Conservation (phyloP, 2,329 filamentous ascomycete genomes). For the Colletotrichum acutatum region DNA sequence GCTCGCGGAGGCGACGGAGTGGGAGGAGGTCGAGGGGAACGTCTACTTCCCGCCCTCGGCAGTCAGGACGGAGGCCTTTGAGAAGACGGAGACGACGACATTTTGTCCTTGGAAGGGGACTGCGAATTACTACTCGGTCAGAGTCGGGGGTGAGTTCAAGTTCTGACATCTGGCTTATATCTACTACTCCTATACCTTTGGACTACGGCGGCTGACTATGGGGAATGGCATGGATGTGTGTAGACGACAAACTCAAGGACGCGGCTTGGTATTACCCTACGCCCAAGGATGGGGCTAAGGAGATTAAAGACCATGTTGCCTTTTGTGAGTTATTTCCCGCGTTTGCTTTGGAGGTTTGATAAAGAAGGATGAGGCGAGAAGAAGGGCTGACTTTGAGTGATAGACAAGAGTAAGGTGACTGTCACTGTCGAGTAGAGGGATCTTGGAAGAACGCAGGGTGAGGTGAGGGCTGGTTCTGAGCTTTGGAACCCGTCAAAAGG, state of each 20-base stretch:
- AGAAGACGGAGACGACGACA: constrained; percentile 56
- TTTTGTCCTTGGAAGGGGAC: constrained; percentile 68
- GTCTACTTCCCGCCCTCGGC: constrained; percentile 64
- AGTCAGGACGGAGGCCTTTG: constrained; percentile 57
- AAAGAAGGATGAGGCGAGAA: background rate
- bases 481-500: background rate
- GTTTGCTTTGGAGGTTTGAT: background rate
- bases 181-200: no score
- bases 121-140: constrained; percentile 66
- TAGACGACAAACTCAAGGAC: constrained; percentile 59
- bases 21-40: constrained; percentile 68
- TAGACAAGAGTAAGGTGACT: constrained; percentile 49
- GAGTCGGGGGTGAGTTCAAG: constrained; percentile 52
- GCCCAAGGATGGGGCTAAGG: constrained; percentile 57
- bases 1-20: constrained; percentile 62
- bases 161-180: background rate
- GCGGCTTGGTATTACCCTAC: constrained; percentile 70
- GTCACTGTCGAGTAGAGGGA: constrained; percentile 35
- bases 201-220: background rate
- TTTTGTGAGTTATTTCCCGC: constrained; percentile 59
- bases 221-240: background rate
- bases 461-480: background rate
- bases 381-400: constrained; percentile 17
- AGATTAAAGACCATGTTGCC: constrained; percentile 66
- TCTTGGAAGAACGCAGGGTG: background rate